Percentiles rank a stretch among this genome's conserved stretches.
These are phyloP conservation scores for Paraleonurus japonicus DNA, from an alignment of 257 asterid genomes.

Conservation along the genomic window DNA sequence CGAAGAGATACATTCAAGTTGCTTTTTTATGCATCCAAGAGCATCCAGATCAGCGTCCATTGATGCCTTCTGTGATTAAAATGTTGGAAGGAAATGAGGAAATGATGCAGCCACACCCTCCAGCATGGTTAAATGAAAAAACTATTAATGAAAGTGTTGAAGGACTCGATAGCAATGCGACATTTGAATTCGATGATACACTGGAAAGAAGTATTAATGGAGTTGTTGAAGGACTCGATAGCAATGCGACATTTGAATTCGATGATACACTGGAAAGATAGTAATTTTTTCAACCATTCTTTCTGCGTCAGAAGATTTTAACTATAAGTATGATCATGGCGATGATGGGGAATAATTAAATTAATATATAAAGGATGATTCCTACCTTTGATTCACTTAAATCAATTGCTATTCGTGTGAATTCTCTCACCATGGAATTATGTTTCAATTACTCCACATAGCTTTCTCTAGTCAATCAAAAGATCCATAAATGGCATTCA, in stretches of 20 bases:
- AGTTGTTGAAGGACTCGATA: background rate
- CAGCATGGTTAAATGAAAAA: too few species aligned
- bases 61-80: background rate
- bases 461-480: constrained; percentile 14
- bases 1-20: background rate
- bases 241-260: background rate
- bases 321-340: too few species aligned
- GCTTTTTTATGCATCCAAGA: constrained; percentile 1
- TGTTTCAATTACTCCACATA: constrained; percentile 19
- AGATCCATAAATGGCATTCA: constrained; percentile 40
- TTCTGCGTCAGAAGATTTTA: too few species aligned
- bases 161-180: background rate
- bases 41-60: background rate
- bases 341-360: too few species aligned
- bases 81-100: background rate
- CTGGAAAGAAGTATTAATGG: too few species aligned
- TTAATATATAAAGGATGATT: too few species aligned
- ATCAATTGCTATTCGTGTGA: constrained; percentile 19
- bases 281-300: background rate
- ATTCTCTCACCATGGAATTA: constrained; percentile 25
- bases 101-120: background rate
- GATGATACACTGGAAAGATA: background rate
- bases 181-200: background rate
- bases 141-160: too few species aligned
- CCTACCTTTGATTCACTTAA: too few species aligned